Base-by-base conservation (phyloP, 441 rosid species). In the Hura crepitans region DNA sequence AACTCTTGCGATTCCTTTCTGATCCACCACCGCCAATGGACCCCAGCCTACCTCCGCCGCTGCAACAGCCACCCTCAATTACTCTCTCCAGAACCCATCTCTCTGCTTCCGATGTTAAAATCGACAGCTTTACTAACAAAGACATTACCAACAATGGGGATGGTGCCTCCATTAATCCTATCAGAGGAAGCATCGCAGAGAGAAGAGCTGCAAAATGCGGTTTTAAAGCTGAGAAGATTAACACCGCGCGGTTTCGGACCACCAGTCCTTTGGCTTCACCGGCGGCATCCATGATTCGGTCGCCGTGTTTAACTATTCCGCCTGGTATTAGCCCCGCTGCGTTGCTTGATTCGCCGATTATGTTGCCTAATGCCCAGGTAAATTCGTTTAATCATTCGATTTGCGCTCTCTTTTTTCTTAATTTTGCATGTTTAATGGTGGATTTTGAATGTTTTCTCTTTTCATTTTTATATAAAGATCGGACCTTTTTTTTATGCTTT, bases 301-400 rank as follows among this genome's bases (percentile, higher is more conserved):
- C 81, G 9, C 82, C 82, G 30, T 81, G 76, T 62, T 71, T 86
- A 25, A 86, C 83, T 37, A 86, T 88, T 27, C 83, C 93, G 1
- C 72, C 85, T 0, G 90, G 89, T 18, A 82, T 88, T 60, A 86
- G 89, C 79, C 93, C 91, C 70, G 73, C 86, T 9, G 86, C 85
- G 0, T 69, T 88, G 68, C 85, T 88, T 49, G 89, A 83, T 73
- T 86, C 91, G 0, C 90, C 93, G 0, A 39, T 83, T 31, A 27
- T 88, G 84, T 62, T 85, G 69, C 83, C 85, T 17, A 83, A 85
- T 81, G 75, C 85, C 68, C 89, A 80, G 84, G 93, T 83, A 14
- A 42, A 15, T 49, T 27, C 11, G 11, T 14, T 30, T 5, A 20
- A 50, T 45, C 55, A 8, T 6, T 49, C 13, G 17, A 20, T 47